Conservation (phyloP, 2,329 filamentous ascomycete species). For the Sporothrix curviconia region DNA sequence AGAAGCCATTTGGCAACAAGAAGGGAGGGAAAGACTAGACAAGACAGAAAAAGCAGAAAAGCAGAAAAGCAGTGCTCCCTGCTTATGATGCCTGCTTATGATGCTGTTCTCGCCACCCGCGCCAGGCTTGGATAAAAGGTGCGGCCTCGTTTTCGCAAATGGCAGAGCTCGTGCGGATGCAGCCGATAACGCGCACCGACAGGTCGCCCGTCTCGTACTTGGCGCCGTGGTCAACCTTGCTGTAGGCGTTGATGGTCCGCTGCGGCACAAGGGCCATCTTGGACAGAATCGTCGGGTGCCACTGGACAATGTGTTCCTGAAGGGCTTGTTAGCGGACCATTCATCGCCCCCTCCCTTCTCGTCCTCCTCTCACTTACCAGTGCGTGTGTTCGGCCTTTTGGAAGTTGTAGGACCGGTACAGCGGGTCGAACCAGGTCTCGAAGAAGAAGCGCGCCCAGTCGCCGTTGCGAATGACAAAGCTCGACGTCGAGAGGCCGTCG, state of each 20-base stretch:
- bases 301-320: conserved; percentile 83
- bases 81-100: background rate
- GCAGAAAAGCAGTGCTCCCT: background rate
- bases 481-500: conserved; percentile 68
- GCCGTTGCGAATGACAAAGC: conserved; percentile 73
- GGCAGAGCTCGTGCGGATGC: conserved; percentile 49
- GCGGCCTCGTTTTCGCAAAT: conserved; percentile 68
- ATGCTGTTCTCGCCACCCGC: conserved; percentile 25
- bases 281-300: conserved; percentile 92
- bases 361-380: conserved; percentile 50
- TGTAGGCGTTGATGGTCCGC: conserved; percentile 74
- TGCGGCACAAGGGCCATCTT: conserved; percentile 88
- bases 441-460: conserved; percentile 91
- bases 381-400: conserved; percentile 90
- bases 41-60: background rate
- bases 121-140: conserved; percentile 43
- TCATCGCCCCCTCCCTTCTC: background rate
- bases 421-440: conserved; percentile 91
- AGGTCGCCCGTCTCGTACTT: conserved; percentile 80
- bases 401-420: conserved; percentile 93
- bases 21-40: background rate
- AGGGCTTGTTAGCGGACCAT: background rate
- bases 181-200: conserved; percentile 70
- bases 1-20: conserved; percentile 1
- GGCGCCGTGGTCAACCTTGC: conserved; percentile 46